Percentiles rank a stretch among this genome's conserved stretches.
Conservation (phyloP, 805 yeast species). For the Tetrapisispora nanseiensis region DNA sequence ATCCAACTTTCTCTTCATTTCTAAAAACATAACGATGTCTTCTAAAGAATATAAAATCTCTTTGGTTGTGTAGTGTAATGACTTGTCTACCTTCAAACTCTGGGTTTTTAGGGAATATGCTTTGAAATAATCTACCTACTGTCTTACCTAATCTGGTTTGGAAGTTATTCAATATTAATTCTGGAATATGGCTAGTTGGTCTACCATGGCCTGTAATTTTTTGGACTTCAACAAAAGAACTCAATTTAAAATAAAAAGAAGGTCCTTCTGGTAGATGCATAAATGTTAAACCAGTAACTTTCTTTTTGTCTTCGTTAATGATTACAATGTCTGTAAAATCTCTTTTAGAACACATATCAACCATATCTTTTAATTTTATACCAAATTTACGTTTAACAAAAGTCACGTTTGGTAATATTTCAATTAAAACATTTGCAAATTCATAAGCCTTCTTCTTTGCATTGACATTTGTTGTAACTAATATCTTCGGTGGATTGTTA, state of each 20-base stretch:
- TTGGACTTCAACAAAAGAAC: conserved; percentile 67
- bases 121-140: conserved; percentile 84
- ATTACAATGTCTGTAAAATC: conserved; percentile 82
- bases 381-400: conserved; percentile 83
- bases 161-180: conserved; percentile 83
- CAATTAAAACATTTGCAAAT: conserved; percentile 78
- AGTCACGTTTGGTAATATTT: conserved; percentile 73
- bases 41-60: conserved; percentile 92
- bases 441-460: conserved; percentile 84
- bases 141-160: conserved; percentile 88
- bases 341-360: conserved; percentile 68
- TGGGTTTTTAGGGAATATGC: conserved; percentile 85
- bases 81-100: conserved; percentile 95
- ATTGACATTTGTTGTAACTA: conserved; percentile 78
- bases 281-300: conserved; percentile 84
- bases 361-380: conserved; percentile 78
- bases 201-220: conserved; percentile 80
- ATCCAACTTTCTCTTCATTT: conserved; percentile 85
- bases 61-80: conserved; percentile 88
- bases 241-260: conserved; percentile 78
- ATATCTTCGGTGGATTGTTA: conserved; percentile 73
- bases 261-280: conserved; percentile 95
- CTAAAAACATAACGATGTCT: conserved; percentile 86
- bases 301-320: conserved; percentile 88
- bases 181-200: conserved; percentile 87